These are phyloP conservation scores for Agastache rugosa DNA, from an alignment of 257 asterid genomes.

Conservation along the genomic window DNA sequence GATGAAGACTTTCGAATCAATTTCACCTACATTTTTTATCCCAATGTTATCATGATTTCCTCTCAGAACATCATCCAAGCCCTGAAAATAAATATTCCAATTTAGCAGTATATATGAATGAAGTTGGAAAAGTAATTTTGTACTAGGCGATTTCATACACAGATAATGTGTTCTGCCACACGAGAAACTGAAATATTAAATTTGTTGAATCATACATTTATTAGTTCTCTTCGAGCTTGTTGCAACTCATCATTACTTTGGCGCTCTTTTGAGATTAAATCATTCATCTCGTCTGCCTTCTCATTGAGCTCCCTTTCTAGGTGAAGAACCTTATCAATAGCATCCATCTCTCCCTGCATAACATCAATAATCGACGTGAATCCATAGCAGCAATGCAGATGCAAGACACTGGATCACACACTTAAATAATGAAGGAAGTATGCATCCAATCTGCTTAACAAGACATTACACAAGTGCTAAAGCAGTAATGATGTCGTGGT, in stretches of 20 bases:
- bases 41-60: conserved; percentile 55
- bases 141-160: no score
- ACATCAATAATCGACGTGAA: no score
- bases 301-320: conserved; percentile 47
- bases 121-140: no score
- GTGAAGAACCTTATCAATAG: conserved; percentile 51
- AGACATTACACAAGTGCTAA: no score
- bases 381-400: no score
- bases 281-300: conserved; percentile 30
- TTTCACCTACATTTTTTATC: conserved; percentile 73
- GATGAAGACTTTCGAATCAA: conserved; percentile 57
- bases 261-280: conserved; percentile 51
- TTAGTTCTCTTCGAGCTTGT: conserved; percentile 52
- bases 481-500: no score
- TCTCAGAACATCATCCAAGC: conserved; percentile 45
- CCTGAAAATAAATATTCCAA: conserved; percentile 40
- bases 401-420: no score
- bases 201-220: conserved; percentile 34
- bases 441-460: no score
- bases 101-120: no score
- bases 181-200: background rate
- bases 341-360: conserved; percentile 64
- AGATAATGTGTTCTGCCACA: no score
- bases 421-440: no score
- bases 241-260: conserved; percentile 56